Evolutionary conservation across 257 asterid genomes (phyloP).

Genomic region (Henckelia pumila): DNA sequence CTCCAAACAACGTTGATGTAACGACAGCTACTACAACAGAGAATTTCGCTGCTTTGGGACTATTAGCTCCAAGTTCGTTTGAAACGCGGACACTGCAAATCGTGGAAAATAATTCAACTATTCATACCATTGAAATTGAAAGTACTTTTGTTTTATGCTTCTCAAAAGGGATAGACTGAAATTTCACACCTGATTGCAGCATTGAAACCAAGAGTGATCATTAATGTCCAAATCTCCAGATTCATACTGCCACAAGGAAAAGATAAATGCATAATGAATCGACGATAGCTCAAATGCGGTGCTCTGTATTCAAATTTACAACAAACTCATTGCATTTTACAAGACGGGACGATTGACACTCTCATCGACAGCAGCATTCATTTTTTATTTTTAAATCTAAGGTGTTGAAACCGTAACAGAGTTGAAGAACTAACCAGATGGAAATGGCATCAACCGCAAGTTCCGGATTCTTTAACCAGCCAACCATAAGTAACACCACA

Average conservation of each 20-base stretch:
- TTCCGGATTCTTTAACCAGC: conserved; percentile 73
- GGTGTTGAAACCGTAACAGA: background rate
- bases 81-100: conserved; percentile 70
- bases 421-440: conserved; percentile 52
- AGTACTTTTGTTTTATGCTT: background rate
- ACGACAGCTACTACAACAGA: conserved; percentile 48
- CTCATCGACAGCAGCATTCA: too few species aligned
- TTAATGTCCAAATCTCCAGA: conserved; percentile 64
- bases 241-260: conserved; percentile 51
- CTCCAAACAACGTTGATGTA: conserved; percentile 58
- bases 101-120: background rate
- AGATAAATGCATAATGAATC: background rate
- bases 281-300: background rate
- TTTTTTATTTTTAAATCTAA: too few species aligned
- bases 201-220: conserved; percentile 78
- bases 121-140: too few species aligned
- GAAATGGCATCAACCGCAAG: conserved; percentile 76
- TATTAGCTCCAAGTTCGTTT: conserved; percentile 76
- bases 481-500: conserved; percentile 72
- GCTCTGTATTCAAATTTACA: background rate
- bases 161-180: background rate
- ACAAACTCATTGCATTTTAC: too few species aligned
- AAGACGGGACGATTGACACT: too few species aligned
- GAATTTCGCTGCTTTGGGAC: conserved; percentile 72
- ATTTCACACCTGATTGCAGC: conserved; percentile 72